phyloP scores from a whole-genome alignment of 2,329 filamentous ascomycete species.

The Hawksworthiomyces lignivorus region DNA sequence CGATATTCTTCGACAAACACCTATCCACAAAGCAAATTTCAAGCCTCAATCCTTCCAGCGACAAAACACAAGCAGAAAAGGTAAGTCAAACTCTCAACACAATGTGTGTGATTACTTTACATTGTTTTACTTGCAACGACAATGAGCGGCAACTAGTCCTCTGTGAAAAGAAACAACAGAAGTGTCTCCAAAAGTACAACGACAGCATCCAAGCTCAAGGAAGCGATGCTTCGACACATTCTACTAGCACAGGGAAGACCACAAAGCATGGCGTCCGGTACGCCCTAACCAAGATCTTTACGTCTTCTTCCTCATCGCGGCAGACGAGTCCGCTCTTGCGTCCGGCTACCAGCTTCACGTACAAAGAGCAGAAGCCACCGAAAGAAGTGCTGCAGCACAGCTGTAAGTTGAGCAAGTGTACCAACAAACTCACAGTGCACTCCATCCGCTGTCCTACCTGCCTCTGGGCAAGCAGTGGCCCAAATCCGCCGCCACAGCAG shows the following conservation, averaged over 20 bases:
- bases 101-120: slow-evolving; percentile 9
- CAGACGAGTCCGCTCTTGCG: slow-evolving; percentile 1
- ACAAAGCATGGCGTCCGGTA: neutral
- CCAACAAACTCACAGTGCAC: neutral
- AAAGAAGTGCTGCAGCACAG: neutral
- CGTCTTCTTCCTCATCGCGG: too few relatives aligned
- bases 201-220: too few relatives aligned
- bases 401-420: slow-evolving; percentile 3
- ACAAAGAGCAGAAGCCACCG: neutral
- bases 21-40: too few relatives aligned
- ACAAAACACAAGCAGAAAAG: too few relatives aligned
- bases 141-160: slow-evolving; percentile 8
- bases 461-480: too few relatives aligned
- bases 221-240: too few relatives aligned
- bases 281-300: too few relatives aligned
- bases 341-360: slow-evolving; percentile 2
- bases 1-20: too few relatives aligned
- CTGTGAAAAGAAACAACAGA: slow-evolving; percentile 1
- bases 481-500: too few relatives aligned
- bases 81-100: too few relatives aligned
- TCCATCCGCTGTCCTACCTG: slow-evolving; percentile 1
- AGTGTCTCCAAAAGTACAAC: slow-evolving; percentile 2
- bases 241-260: neutral
- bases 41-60: too few relatives aligned
- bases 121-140: slow-evolving; percentile 7